These are phyloP conservation scores for Fusarium hostae DNA, from an alignment of 2,329 filamentous ascomycete genomes.

Conservation along the genomic window DNA sequence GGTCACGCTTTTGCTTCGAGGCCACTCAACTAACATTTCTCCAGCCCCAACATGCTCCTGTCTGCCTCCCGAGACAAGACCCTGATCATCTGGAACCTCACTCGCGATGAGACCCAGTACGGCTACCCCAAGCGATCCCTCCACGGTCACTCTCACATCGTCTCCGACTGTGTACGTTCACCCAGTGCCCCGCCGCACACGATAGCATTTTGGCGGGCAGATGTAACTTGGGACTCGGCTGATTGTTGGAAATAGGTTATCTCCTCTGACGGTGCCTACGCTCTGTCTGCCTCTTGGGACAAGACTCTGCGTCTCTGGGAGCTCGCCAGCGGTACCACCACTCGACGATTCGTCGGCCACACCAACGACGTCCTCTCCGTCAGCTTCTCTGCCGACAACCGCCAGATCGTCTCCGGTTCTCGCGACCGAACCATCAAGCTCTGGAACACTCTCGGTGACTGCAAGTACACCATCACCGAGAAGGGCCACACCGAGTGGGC, in stretches of 20 bases:
- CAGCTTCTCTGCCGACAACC: slow-evolving; percentile 99
- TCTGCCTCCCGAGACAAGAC: slow-evolving; percentile 98
- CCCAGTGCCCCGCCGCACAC: slow-evolving; percentile 25
- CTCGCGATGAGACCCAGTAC: slow-evolving; percentile 97
- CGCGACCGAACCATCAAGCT: slow-evolving; percentile 99
- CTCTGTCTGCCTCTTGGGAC: slow-evolving; percentile 98
- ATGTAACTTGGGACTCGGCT: slow-evolving; percentile 34
- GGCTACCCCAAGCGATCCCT: slow-evolving; percentile 99
- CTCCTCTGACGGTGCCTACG: slow-evolving; percentile 99
- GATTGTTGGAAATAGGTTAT: slow-evolving; percentile 75
- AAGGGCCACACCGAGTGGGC: slow-evolving; percentile 99
- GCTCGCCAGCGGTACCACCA: slow-evolving; percentile 96
- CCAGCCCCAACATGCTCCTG: slow-evolving; percentile 98
- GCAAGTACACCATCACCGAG: slow-evolving; percentile 99
- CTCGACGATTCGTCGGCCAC: slow-evolving; percentile 98
- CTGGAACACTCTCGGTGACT: slow-evolving; percentile 99
- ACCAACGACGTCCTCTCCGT: slow-evolving; percentile 99
- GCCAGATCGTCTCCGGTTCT: slow-evolving; percentile 98
- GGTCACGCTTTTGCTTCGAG: slow-evolving; percentile 10
- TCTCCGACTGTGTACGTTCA: slow-evolving; percentile 96
- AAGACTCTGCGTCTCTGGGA: slow-evolving; percentile 99
- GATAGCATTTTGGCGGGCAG: slow-evolving; percentile 13
- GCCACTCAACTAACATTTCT: slow-evolving; percentile 24
- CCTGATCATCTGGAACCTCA: slow-evolving; percentile 99
- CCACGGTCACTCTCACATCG: slow-evolving; percentile 99